A percentile compares a stretch with the other conserved stretches of the same genome.
Evolutionary conservation across 306 rosid genomes (phyloP).

Genomic region (Mimosa pudica): DNA sequence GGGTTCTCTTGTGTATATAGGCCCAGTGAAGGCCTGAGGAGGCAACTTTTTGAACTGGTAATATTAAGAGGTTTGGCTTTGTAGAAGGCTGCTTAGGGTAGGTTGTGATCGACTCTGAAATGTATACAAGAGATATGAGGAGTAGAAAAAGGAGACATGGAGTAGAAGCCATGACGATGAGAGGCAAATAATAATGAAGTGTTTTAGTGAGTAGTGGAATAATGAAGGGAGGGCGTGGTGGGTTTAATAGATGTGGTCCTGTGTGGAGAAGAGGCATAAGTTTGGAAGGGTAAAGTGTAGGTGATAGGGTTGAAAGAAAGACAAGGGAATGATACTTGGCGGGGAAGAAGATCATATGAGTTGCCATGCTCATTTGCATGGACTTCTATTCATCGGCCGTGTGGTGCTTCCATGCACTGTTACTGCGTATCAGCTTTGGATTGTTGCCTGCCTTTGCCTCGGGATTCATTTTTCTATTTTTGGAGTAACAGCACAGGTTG

Average conservation of each 20-base stretch:
- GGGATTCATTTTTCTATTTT: neutral
- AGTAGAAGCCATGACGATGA: neutral
- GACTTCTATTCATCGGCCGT: constrained; percentile 23
- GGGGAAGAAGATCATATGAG: constrained; percentile 17
- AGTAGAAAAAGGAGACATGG: constrained; percentile 24
- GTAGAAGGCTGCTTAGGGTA: neutral
- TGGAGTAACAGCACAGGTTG: neutral
- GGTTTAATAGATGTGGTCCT: neutral
- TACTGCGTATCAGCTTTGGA: constrained; percentile 1
- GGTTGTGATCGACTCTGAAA: constrained; percentile 1
- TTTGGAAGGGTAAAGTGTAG: neutral
- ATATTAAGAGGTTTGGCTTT: constrained; percentile 38
- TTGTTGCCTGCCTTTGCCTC: constrained; percentile 6
- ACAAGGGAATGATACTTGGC: constrained; percentile 37
- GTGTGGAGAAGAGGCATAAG: constrained; percentile 1
- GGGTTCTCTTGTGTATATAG: constrained; percentile 50
- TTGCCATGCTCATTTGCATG: constrained; percentile 27
- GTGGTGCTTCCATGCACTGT: neutral
- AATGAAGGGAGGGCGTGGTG: neutral
- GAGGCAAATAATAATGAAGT: neutral
- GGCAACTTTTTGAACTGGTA: constrained; percentile 42
- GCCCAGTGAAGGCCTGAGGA: constrained; percentile 53
- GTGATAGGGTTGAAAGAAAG: neutral
- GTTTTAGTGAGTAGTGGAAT: neutral
- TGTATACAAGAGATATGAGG: constrained; percentile 23